Base-by-base conservation (phyloP, 768 basidiomycete genomes). In the Hysterangium stoloniferum region DNA sequence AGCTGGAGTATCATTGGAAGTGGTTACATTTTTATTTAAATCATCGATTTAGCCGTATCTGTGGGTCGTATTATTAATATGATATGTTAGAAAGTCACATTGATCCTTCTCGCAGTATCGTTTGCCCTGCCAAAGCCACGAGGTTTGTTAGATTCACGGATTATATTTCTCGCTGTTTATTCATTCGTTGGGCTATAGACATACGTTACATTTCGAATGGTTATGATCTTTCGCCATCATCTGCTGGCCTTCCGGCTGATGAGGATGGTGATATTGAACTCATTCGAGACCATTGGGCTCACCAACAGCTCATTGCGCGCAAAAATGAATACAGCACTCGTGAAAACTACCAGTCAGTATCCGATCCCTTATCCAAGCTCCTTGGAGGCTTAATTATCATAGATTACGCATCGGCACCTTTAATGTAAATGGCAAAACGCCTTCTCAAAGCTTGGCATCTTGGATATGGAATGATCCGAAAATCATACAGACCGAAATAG, bases 391-490 rank as follows among this genome's bases (percentile, higher is more conserved):
- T 31, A 13, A 29, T n/a, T 22, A 19, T 11, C 22, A 11, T 54
- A 86, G 84, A 28, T 60, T 90, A 43, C 80, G 85, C 5, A 53
- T 84, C 15, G 86, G 88, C 19, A 86, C 85, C 0, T 92, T 91
- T 69, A 92, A 92, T 57, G 87, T 91, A 40, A 88, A 89, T 57
- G 87, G 86, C 1, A 81, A 80, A 58, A 56, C 76, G 32, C 85
- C 89, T 1, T 79, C 82, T 2, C 82, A 85, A 55, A 84, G 87
- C 59, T 65, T 91, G 7, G 76, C 77, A 4, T 62, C 74, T 2
- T 90, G 87, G 86, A 58, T 87, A 27, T 67, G 75, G 36, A 62
- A 68, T 17, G 11, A 12, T n/a, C n/a, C n/a, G n/a, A n/a, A n/a
- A n/a, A n/a, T n/a, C n/a, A n/a, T n/a, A n/a, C n/a, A n/a, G n/a